Percentiles rank a stretch among this genome's conserved stretches.
phyloP scores from a whole-genome alignment of 768 basidiomycete species.

The Mycena venus region DNA sequence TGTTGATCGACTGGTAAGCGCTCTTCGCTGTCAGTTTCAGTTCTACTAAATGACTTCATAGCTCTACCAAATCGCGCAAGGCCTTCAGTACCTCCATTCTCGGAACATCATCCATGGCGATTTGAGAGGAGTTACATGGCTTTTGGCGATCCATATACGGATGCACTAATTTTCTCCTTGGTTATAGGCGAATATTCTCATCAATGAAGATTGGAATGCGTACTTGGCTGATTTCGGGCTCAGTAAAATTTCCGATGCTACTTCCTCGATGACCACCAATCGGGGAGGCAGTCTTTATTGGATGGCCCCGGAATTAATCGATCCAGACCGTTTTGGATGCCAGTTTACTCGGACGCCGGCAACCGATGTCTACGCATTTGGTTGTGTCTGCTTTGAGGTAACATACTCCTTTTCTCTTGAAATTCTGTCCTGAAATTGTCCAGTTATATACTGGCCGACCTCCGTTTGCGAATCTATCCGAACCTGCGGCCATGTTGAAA shows the following conservation, averaged over 20 bases:
- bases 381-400: no score
- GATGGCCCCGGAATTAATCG: no score
- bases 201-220: conserved; percentile 44
- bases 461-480: background rate
- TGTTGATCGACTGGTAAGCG: conserved; percentile 31
- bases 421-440: no score
- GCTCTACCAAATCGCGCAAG: conserved; percentile 35
- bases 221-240: conserved; percentile 51
- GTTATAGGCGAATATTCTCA: conserved; percentile 43
- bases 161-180: background rate
- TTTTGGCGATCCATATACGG: background rate
- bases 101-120: conserved; percentile 37
- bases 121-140: conserved; percentile 28
- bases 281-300: no score
- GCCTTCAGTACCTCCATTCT: no score
- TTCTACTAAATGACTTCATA: no score
- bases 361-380: conserved; percentile 50
- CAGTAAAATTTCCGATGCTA: conserved; percentile 44
- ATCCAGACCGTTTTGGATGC: conserved; percentile 42
- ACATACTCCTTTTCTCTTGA: background rate
- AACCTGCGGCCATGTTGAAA: conserved; percentile 1
- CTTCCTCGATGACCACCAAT: conserved; percentile 38
- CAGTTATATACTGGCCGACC: no score
- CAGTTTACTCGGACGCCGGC: conserved; percentile 39
- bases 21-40: background rate